Conservation (phyloP, 1,284 basidiomycete species). For the Fomitopsis schrenkii region DNA sequence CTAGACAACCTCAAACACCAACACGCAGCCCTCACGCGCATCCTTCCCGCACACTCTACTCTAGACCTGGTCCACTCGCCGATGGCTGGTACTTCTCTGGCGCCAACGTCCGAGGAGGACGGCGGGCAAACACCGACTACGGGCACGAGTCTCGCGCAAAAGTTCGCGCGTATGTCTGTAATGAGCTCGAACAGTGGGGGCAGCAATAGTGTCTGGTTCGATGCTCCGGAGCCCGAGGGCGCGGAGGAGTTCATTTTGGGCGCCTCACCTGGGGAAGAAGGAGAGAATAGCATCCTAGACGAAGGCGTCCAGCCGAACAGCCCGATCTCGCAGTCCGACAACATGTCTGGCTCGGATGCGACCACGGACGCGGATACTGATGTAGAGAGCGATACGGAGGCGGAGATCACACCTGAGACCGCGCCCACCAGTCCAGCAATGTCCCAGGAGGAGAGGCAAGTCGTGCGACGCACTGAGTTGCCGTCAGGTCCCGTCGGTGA, state of each 20-base stretch:
- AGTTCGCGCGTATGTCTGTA: conserved; percentile 45
- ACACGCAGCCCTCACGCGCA: conserved; percentile 47
- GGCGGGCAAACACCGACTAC: conserved; percentile 28
- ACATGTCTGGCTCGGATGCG: conserved; percentile 13
- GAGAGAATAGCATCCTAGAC: conserved; percentile 32
- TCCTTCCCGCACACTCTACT: conserved; percentile 35
- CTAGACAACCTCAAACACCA: conserved; percentile 58
- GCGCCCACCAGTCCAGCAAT: conserved; percentile 2
- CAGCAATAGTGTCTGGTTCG: conserved; percentile 62
- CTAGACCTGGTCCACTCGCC: conserved; percentile 34
- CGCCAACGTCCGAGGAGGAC: conserved; percentile 49
- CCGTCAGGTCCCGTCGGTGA: conserved; percentile 70
- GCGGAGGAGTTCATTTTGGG: conserved; percentile 71
- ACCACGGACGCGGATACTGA: conserved; percentile 21
- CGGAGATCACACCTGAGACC: conserved; percentile 10
- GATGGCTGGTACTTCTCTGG: conserved; percentile 36
- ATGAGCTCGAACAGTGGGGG: conserved; percentile 55
- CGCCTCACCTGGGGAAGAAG: conserved; percentile 38
- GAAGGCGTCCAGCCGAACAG: conserved; percentile 32
- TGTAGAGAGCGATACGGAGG: conserved; percentile 12
- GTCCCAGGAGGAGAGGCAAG: background rate
- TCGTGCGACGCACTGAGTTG: conserved; percentile 57
- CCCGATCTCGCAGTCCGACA: conserved; percentile 17
- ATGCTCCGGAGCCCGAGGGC: conserved; percentile 56
- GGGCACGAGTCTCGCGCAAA: conserved; percentile 28